phyloP scores from a whole-genome alignment of 2,329 filamentous ascomycete species.

The Colletotrichum kahawae region DNA sequence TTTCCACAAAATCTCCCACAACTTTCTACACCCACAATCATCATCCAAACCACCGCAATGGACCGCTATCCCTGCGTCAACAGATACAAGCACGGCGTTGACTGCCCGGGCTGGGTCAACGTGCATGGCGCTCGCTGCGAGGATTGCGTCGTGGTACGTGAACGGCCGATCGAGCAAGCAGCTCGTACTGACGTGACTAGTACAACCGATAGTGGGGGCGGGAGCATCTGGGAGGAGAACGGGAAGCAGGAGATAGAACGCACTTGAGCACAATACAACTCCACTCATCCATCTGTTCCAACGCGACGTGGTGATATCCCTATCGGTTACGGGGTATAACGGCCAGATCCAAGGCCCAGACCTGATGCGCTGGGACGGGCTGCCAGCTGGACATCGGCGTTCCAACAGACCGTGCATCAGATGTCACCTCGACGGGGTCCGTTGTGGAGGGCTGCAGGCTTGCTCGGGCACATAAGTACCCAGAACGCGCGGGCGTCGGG shows the following conservation, averaged over 20 bases:
- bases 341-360: background rate
- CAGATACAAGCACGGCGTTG: background rate
- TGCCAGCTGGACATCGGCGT: background rate
- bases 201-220: background rate
- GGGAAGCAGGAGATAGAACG: background rate
- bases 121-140: background rate
- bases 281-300: background rate
- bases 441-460: background rate
- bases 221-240: background rate
- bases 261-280: background rate
- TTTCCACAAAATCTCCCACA: too few relatives aligned
- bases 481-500: background rate
- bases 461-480: too few relatives aligned
- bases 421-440: background rate
- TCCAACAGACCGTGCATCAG: background rate
- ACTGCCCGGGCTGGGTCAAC: background rate
- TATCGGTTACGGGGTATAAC: background rate
- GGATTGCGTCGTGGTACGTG: background rate
- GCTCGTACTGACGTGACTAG: background rate
- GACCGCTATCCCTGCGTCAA: background rate
- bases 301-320: background rate
- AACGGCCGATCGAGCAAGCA: background rate
- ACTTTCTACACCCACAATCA: too few relatives aligned
- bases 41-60: background rate
- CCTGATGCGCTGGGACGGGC: background rate